Conservation (phyloP, 306 rosid genomes). For the Quercus mongolica region DNA sequence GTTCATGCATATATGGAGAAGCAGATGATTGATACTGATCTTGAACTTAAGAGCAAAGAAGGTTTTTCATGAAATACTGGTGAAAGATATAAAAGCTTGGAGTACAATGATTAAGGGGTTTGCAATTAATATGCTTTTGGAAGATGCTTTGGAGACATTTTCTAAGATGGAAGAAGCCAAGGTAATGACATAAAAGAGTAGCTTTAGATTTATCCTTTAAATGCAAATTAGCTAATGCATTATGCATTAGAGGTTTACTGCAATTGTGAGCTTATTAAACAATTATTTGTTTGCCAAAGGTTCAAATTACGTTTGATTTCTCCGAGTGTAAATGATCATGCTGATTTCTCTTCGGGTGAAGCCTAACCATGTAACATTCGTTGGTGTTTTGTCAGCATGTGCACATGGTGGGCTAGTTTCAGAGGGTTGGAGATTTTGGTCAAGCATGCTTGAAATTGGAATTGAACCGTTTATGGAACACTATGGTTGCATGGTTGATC, state of each 20-base stretch:
- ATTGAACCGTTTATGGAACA: slow-evolving; percentile 28
- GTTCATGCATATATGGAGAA: slow-evolving; percentile 20
- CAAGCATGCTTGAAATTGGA: slow-evolving; percentile 25
- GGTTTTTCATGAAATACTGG: slow-evolving; percentile 18
- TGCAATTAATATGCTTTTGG: slow-evolving; percentile 14
- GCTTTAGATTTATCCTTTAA: not conserved
- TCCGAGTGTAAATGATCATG: not conserved
- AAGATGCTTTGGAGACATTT: slow-evolving; percentile 20
- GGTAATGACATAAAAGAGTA: not conserved
- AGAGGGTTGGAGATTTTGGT: slow-evolving; percentile 22
- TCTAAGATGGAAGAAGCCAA: slow-evolving; percentile 18
- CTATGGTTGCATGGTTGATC: slow-evolving; percentile 26
- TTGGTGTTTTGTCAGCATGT: slow-evolving; percentile 23
- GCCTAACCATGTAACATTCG: slow-evolving; percentile 18
- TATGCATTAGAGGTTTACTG: not conserved
- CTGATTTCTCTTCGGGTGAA: slow-evolving; percentile 14
- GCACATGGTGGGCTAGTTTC: slow-evolving; percentile 21
- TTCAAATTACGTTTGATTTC: not conserved
- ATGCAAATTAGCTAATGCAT: not conserved
- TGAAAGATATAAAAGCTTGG: slow-evolving; percentile 30
- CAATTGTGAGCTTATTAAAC: not conserved
- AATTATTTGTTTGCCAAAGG: not conserved
- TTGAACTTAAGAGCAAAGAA: slow-evolving; percentile 26
- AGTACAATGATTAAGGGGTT: slow-evolving; percentile 27
- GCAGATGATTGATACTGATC: slow-evolving; percentile 16